These are phyloP conservation scores for Dactylonectria macrodidyma DNA, from an alignment of 2,329 filamentous ascomycete species.

Conservation along the genomic window DNA sequence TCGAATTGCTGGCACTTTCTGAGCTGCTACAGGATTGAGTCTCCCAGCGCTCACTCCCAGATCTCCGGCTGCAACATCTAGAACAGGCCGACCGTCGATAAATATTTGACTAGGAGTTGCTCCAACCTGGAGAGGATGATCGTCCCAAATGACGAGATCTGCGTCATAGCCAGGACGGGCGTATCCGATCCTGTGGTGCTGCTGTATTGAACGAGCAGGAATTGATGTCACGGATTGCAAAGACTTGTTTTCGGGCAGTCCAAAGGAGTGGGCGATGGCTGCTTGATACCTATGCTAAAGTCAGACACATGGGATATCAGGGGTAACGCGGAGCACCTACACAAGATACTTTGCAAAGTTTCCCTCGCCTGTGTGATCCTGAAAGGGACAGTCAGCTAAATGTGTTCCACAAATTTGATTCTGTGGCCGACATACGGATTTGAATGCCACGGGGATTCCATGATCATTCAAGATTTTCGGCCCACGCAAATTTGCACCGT, in stretches of 20 bases:
- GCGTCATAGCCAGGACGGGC: slow-evolving; percentile 15
- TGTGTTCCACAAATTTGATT: too few species aligned
- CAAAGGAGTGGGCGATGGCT: slow-evolving; percentile 13
- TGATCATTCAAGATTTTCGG: slow-evolving; percentile 13
- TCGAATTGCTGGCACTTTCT: background rate
- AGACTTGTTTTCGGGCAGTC: slow-evolving; percentile 1
- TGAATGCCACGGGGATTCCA: slow-evolving; percentile 8
- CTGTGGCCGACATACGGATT: background rate
- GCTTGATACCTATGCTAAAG: background rate
- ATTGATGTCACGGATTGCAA: slow-evolving; percentile 15
- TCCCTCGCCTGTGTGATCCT: slow-evolving; percentile 13
- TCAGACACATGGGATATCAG: background rate
- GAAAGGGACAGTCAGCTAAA: background rate
- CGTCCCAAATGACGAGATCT: slow-evolving; percentile 16
- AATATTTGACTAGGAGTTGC: slow-evolving; percentile 19
- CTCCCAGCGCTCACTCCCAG: too few species aligned
- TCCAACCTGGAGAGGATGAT: slow-evolving; percentile 16
- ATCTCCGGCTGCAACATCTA: background rate
- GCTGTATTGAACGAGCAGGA: slow-evolving; percentile 7
- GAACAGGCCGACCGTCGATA: slow-evolving; percentile 11
- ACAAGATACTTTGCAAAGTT: slow-evolving; percentile 18
- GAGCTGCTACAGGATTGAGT: too few species aligned
- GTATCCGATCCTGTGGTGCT: slow-evolving; percentile 15
- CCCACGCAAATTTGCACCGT: slow-evolving; percentile 6
- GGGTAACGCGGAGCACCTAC: background rate